These are phyloP conservation scores for Coprinopsis strossmayeri DNA, from an alignment of 768 basidiomycete species.

Conservation along the genomic window DNA sequence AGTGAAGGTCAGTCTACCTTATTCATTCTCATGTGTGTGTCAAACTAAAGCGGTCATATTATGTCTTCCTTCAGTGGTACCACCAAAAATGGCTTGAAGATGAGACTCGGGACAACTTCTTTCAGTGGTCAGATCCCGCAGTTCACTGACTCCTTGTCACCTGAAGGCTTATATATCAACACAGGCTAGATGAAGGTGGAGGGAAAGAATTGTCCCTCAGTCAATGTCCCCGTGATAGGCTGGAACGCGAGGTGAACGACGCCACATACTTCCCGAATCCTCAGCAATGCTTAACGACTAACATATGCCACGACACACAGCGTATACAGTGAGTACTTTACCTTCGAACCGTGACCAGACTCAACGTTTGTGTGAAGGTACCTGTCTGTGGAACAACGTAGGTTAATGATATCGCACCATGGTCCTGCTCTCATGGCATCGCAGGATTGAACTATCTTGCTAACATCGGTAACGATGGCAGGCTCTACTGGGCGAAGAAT, in stretches of 20 bases:
- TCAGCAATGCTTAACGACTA: too few relatives aligned
- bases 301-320: too few relatives aligned
- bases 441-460: constrained; percentile 60
- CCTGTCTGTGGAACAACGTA: constrained; percentile 52
- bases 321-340: constrained; percentile 33
- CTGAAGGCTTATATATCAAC: neutral
- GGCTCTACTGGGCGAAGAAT: constrained; percentile 52
- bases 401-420: constrained; percentile 11
- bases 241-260: constrained; percentile 49
- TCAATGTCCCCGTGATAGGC: constrained; percentile 51
- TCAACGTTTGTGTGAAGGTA: constrained; percentile 30
- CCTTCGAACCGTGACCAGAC: neutral
- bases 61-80: constrained; percentile 49
- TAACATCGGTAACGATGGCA: constrained; percentile 45
- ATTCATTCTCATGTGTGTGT: too few relatives aligned
- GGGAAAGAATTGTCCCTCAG: constrained; percentile 49
- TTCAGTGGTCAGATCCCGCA: constrained; percentile 47
- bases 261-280: neutral
- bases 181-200: constrained; percentile 55
- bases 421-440: neutral
- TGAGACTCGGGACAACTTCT: constrained; percentile 62
- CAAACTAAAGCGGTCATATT: too few relatives aligned
- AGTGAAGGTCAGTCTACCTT: constrained; percentile 34
- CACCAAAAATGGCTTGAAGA: constrained; percentile 51
- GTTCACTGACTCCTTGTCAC: too few relatives aligned